Conservation (phyloP, 192 early-diverging fungal genomes). For the Borealophlyctis nickersoniae region DNA sequence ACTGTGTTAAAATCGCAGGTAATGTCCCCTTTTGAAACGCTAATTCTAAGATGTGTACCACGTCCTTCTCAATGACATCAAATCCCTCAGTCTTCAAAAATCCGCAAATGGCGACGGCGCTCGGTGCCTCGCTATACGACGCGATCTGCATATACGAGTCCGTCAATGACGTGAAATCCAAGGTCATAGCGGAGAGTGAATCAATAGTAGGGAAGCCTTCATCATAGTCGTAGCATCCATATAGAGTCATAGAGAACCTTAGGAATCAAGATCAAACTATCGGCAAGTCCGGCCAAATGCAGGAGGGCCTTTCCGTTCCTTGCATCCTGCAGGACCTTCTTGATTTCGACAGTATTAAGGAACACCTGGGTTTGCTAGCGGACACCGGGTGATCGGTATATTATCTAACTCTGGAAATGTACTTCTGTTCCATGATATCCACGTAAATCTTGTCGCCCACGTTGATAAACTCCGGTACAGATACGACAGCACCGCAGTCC, state of each 20-base stretch:
- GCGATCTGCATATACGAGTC: constrained; percentile 51
- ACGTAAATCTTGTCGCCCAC: constrained; percentile 72
- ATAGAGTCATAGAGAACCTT: too few relatives aligned
- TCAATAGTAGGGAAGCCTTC: too few relatives aligned
- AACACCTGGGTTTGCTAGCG: too few relatives aligned
- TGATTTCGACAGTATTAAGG: too few relatives aligned
- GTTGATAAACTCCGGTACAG: constrained; percentile 81
- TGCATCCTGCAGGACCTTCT: too few relatives aligned
- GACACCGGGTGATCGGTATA: too few relatives aligned
- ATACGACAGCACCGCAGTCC: constrained; percentile 61
- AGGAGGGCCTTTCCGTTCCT: too few relatives aligned
- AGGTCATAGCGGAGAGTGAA: background rate
- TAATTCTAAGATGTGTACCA: background rate
- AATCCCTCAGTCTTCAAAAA: constrained; percentile 66
- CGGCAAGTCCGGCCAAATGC: too few relatives aligned
- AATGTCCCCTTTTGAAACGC: constrained; percentile 4
- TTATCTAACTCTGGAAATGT: constrained; percentile 54
- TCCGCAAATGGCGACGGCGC: constrained; percentile 61
- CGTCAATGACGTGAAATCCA: constrained; percentile 11
- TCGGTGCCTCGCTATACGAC: constrained; percentile 71
- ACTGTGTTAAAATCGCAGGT: constrained; percentile 69
- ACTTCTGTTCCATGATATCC: constrained; percentile 61
- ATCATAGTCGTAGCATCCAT: too few relatives aligned
- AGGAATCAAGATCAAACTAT: too few relatives aligned
- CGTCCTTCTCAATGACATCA: background rate